Base-by-base conservation (phyloP, 1,139 yeast species). In the Geotrichum fermentans region DNA sequence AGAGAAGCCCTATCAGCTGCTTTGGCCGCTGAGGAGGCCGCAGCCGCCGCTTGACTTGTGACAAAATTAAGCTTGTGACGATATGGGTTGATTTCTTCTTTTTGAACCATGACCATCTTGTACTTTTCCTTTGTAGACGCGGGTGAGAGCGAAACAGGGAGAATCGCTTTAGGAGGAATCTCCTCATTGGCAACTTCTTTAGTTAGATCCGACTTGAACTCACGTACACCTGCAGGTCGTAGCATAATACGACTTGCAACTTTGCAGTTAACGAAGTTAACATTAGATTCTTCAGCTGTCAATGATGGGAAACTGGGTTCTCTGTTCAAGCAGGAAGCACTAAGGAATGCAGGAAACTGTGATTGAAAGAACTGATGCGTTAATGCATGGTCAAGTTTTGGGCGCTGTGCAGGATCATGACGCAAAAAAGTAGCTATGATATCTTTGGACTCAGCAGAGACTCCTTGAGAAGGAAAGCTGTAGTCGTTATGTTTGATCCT, bases 111-210 rank as follows among this genome's bases (percentile, higher is more conserved):
- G 22, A 68, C 65, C 58, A 87, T 95, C 66, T 83, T 84, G 68
- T 90, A 90, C 68, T 90, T 90, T 67, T 76, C 82, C 65, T 82
- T 84, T 45, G 96, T 88, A 59, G 89, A 90, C 57, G 92, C 92
- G 14, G 97, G 97, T 26, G 97, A 89, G 61, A 90, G 75, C 1
- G 96, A 85, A 58, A 82, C 84, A 38, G 97, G 97, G 58, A 90
- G 73, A 57, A 90, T 38, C 18, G 40, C 18, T 30, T 49, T 42
- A 11, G 45, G 43, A 14, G 41, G 43, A 13, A 30, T 26, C 3
- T 24, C 20, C 7, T 39, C 48, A 20, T 40, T 29, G 30, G 40
- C 37, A 7, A 33, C 17, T n/a, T 17, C 20, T 6, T 32, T 36
- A 24, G 45, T 26, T 24, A 40, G 26, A 26, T 40, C 51, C 5